Percentiles rank a stretch among this genome's conserved stretches.
phyloP scores from a whole-genome alignment of 73 alveolate genomes.

The Blepharisma stoltei region DNA sequence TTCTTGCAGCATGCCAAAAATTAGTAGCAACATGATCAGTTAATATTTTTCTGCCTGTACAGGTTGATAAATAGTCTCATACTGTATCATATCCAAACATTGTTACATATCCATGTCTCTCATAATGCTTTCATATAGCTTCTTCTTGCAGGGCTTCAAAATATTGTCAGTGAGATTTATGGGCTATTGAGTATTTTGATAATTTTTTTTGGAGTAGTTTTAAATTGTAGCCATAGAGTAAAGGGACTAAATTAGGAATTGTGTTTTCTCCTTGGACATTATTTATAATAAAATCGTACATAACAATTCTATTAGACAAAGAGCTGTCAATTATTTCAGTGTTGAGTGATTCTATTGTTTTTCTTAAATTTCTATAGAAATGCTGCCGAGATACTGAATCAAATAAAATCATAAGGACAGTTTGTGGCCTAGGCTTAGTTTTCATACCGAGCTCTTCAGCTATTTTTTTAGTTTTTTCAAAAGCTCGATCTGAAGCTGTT shows the following conservation, averaged over 20 bases:
- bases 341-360: neutral
- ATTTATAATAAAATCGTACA: conserved; percentile 11
- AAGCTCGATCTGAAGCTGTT: no score
- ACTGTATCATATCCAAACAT: conserved; percentile 17
- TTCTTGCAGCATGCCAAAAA: conserved; percentile 28
- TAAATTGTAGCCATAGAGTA: neutral
- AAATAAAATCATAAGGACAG: neutral
- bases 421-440: neutral
- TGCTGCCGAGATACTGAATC: conserved; percentile 22
- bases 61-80: neutral
- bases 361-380: neutral
- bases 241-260: conserved; percentile 3
- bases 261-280: conserved; percentile 21
- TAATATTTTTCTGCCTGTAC: neutral
- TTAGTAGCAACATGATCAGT: neutral
- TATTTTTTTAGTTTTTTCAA: no score
- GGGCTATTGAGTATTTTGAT: no score
- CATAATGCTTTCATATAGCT: conserved; percentile 17
- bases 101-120: conserved; percentile 2
- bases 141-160: neutral
- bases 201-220: no score
- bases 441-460: no score
- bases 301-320: neutral
- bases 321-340: neutral
- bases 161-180: no score